Evolutionary conservation across 2,329 filamentous ascomycete species (phyloP).

Genomic region (Tetracladium maxilliforme): DNA sequence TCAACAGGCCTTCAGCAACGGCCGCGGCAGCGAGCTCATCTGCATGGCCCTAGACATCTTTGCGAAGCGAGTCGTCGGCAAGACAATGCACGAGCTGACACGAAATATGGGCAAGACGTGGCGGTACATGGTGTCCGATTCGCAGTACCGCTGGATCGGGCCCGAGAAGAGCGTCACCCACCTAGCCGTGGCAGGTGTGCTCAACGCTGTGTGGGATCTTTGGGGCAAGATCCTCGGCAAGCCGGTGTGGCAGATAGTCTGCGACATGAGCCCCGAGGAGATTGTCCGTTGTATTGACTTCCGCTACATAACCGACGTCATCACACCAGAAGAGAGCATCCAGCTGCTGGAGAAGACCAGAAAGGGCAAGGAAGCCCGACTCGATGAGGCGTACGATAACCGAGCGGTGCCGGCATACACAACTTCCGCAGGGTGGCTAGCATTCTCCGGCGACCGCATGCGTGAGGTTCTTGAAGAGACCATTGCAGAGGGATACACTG

Average conservation of each 20-base stretch:
- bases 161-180: constrained; percentile 92
- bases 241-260: constrained; percentile 81
- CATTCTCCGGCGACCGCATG: constrained; percentile 82
- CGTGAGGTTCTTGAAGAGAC: constrained; percentile 59
- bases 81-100: constrained; percentile 63
- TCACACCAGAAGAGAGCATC: constrained; percentile 74
- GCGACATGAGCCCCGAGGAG: constrained; percentile 80
- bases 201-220: constrained; percentile 91
- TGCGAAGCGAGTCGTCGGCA: constrained; percentile 59
- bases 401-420: constrained; percentile 81
- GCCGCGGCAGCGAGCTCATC: constrained; percentile 84
- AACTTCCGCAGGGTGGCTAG: constrained; percentile 83
- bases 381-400: constrained; percentile 59
- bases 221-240: constrained; percentile 80
- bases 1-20: constrained; percentile 54
- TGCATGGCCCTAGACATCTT: constrained; percentile 72
- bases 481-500: constrained; percentile 58
- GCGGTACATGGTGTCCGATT: constrained; percentile 84
- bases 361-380: constrained; percentile 51
- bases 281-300: constrained; percentile 85
- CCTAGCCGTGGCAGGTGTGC: constrained; percentile 74
- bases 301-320: constrained; percentile 85
- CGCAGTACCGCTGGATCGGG: constrained; percentile 83
- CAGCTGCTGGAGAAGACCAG: constrained; percentile 52
- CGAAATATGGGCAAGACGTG: constrained; percentile 77